phyloP scores from a whole-genome alignment of 176 grass and related monocot species.

The Carex pumila region DNA sequence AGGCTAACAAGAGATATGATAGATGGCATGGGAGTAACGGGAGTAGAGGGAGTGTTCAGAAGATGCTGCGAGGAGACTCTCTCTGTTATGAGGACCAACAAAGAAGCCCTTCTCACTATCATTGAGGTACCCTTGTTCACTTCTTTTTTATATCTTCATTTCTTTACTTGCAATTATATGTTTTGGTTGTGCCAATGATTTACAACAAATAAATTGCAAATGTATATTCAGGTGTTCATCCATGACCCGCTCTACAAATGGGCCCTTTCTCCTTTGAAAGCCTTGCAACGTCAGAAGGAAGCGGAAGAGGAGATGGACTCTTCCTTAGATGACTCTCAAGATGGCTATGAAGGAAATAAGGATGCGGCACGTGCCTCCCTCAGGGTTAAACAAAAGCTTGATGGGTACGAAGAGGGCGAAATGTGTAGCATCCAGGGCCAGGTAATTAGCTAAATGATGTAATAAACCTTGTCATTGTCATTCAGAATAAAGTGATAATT shows the following conservation, averaged over 20 bases:
- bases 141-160: background rate
- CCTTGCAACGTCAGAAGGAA: slow-evolving; percentile 96
- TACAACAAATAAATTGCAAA: background rate
- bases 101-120: slow-evolving; percentile 86
- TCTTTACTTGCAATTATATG: background rate
- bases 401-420: slow-evolving; percentile 84
- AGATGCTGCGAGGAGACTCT: slow-evolving; percentile 95
- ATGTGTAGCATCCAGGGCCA: slow-evolving; percentile 91
- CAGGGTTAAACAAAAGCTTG: slow-evolving; percentile 82
- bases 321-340: slow-evolving; percentile 67
- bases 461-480: background rate
- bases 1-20: slow-evolving; percentile 75
- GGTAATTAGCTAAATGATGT: slow-evolving; percentile 23
- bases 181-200: background rate
- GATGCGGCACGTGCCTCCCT: slow-evolving; percentile 92
- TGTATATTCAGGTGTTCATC: slow-evolving; percentile 53
- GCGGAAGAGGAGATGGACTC: slow-evolving; percentile 57
- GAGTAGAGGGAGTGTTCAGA: slow-evolving; percentile 89
- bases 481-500: background rate
- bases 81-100: slow-evolving; percentile 84
- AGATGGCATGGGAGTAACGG: slow-evolving; percentile 95
- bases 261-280: slow-evolving; percentile 95
- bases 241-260: slow-evolving; percentile 99
- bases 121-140: slow-evolving; percentile 55
- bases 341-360: slow-evolving; percentile 76